phyloP scores from a whole-genome alignment of 352 stramenopile genomes.

The Pythium diclinum region DNA sequence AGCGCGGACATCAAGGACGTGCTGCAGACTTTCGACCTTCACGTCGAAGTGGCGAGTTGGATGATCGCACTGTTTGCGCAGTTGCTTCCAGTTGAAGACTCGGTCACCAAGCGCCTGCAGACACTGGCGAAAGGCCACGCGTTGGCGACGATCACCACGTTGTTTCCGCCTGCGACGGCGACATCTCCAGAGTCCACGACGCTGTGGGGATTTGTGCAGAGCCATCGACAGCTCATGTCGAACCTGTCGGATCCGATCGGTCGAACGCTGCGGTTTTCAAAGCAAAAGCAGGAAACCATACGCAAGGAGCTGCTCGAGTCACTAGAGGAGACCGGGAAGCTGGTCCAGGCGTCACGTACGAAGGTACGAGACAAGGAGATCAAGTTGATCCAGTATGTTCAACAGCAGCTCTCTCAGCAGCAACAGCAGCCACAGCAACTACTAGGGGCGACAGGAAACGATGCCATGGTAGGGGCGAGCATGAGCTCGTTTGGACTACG shows the following conservation, averaged over 20 bases:
- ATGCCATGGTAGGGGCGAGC: slow-evolving; percentile 4
- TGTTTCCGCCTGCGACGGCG: slow-evolving; percentile 15
- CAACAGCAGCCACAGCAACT: slow-evolving; percentile 6
- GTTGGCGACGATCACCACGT: slow-evolving; percentile 10
- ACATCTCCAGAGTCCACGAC: slow-evolving; percentile 8
- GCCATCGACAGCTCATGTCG: slow-evolving; percentile 37
- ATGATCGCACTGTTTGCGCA: slow-evolving; percentile 41
- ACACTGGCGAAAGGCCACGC: slow-evolving; percentile 24
- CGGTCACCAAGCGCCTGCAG: slow-evolving; percentile 37
- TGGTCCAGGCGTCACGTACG: slow-evolving; percentile 23
- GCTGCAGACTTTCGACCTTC: slow-evolving; percentile 15
- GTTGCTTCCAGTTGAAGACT: slow-evolving; percentile 36
- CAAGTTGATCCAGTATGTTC: slow-evolving; percentile 16
- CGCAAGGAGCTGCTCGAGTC: slow-evolving; percentile 37
- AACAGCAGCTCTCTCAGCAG: slow-evolving; percentile 11
- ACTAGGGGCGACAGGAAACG: slow-evolving; percentile 9
- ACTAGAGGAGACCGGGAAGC: slow-evolving; percentile 33
- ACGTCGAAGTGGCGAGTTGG: slow-evolving; percentile 39
- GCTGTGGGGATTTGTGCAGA: slow-evolving; percentile 30
- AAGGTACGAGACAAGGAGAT: slow-evolving; percentile 27
- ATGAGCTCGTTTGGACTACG: slow-evolving; percentile 25
- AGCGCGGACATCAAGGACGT: not conserved
- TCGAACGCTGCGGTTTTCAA: slow-evolving; percentile 50
- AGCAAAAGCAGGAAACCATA: slow-evolving; percentile 45
- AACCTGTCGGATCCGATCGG: slow-evolving; percentile 50